Evolutionary conservation across 2,329 filamentous ascomycete species (phyloP), one percentile per base, ranked within the genome.

Genomic region (Mollisiaceae sp.): DNA sequence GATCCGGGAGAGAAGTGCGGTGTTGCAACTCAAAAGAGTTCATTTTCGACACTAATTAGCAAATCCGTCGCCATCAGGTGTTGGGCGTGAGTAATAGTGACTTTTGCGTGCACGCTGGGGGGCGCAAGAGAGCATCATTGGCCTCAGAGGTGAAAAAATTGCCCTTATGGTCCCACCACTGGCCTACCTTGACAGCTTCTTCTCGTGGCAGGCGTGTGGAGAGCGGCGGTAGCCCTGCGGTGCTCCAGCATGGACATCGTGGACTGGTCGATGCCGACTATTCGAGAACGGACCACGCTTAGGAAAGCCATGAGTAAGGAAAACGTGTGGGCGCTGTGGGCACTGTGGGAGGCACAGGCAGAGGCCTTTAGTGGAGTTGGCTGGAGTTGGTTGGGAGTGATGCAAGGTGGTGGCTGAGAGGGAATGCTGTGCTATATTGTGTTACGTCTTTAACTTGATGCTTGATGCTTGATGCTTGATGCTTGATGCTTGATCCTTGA

Each of bases 171-270:
- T 57, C n/a, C 57, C 38, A 22, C 47, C 2, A 59, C 18, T 22
- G 18, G 22, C 32, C 50, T 18, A 6, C 32, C 35, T 35, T 18
- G 18, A 57, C 32, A 57, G 32, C 24, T n/a, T 38, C 55, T 57
- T 39, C 55, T 15, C 11, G 50, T 36, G 35, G 57, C 24, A 43
- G 54, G 36, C 15, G 60, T 15, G 20, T 41, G n/a, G 24, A 36
- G 47, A 43, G 56, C 4, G 35, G 32, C 41, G 18, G 20, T 27
- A 38, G 39, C 60, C 62, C 56, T 63, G 35, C 56, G 43, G 62
- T 52, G 43, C 58, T 61, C 36, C 54, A 62, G 41, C 47, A 62
- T 59, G 52, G 45, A 62, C 59, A 64, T 62, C 62, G 59, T 64
- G 59, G 45, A 62, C 43, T 39, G 14, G 22, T 6, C 15, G 15